Evolutionary conservation across 371 early-diverging fungal genomes (phyloP).

Genomic region (Gilbertella persicaria): DNA sequence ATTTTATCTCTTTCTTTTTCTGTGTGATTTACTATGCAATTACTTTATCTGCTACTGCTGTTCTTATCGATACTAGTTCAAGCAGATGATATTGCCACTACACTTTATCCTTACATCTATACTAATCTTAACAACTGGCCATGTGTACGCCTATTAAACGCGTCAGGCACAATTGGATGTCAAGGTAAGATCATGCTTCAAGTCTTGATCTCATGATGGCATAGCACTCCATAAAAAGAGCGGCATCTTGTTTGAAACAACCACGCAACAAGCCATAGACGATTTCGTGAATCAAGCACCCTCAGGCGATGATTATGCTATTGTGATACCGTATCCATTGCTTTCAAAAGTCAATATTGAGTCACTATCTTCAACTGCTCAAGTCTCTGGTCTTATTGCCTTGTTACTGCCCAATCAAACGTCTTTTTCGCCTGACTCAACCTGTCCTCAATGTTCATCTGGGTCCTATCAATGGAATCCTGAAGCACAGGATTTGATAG

Average conservation of each 20-base stretch:
- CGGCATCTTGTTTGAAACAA: constrained; percentile 64
- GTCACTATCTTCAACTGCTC: constrained; percentile 14
- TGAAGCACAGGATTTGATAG: constrained; percentile 60
- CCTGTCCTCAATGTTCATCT: constrained; percentile 73
- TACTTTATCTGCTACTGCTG: too few species aligned
- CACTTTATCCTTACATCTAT: constrained; percentile 53
- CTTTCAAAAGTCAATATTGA: constrained; percentile 44
- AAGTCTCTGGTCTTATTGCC: constrained; percentile 31
- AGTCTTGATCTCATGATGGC: not conserved
- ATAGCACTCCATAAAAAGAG: constrained; percentile 31
- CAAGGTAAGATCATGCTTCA: constrained; percentile 38
- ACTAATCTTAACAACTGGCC: constrained; percentile 57
- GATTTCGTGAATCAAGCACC: constrained; percentile 35
- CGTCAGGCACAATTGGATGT: constrained; percentile 62
- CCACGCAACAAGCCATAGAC: constrained; percentile 52
- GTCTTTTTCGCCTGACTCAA: constrained; percentile 57
- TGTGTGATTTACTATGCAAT: too few species aligned
- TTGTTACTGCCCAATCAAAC: constrained; percentile 11
- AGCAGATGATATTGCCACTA: constrained; percentile 47
- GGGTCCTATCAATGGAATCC: constrained; percentile 81
- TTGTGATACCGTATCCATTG: constrained; percentile 64
- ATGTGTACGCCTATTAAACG: constrained; percentile 63
- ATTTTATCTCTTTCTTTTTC: too few species aligned
- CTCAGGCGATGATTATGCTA: constrained; percentile 50
- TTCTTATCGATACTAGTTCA: too few species aligned